Evolutionary conservation across 495 filamentous ascomycete genomes (phyloP).

Genomic region (Annulohypoxylon nitens): DNA sequence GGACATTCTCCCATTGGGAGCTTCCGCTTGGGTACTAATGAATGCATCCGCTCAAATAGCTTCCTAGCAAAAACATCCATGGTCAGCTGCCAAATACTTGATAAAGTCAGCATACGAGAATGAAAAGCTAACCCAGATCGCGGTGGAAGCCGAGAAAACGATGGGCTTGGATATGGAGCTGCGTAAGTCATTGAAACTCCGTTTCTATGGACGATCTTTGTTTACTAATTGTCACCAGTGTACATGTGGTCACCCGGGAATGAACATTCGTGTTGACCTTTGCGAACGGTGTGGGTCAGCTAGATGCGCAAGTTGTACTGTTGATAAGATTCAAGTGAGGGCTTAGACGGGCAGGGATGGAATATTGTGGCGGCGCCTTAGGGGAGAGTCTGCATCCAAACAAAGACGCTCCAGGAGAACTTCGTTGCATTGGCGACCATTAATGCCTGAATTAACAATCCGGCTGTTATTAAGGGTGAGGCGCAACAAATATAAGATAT

Average conservation of each 20-base stretch:
- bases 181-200: constrained; percentile 1
- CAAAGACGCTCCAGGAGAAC: no score
- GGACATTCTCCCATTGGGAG: no score
- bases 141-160: constrained; percentile 18
- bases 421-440: no score
- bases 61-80: neutral
- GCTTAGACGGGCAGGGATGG: neutral
- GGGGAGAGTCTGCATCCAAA: no score
- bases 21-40: no score
- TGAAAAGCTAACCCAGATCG: neutral
- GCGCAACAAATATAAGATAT: no score
- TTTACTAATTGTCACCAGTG: constrained; percentile 15
- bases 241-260: constrained; percentile 28
- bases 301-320: constrained; percentile 16
- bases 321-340: constrained; percentile 8
- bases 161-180: constrained; percentile 28
- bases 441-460: no score
- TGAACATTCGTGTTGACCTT: constrained; percentile 15
- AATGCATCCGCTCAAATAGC: neutral
- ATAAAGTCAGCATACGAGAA: neutral
- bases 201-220: no score
- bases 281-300: constrained; percentile 19
- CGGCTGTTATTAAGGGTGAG: no score
- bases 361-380: neutral
- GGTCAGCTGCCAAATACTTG: constrained; percentile 5